Evolutionary conservation across 2,329 filamentous ascomycete genomes (phyloP), one percentile per base, ranked within the genome.

Genomic region (Polychaeton citri): DNA sequence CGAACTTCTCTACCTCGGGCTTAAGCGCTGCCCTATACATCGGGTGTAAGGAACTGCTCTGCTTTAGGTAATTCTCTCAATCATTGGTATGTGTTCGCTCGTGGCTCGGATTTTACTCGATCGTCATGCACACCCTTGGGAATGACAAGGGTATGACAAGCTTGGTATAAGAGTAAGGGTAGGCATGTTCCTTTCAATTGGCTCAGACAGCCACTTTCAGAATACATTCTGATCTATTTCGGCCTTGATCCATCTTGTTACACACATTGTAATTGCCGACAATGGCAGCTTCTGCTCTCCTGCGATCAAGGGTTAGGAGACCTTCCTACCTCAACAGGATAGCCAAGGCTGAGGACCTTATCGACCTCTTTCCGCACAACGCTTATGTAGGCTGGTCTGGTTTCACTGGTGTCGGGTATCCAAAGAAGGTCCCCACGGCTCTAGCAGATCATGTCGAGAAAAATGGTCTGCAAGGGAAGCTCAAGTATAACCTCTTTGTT

Each of bases 331-430:
- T 92, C 38, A 78, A 76, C 51, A 92, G 88, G 69, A 67, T 93
- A 40, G 76, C 79, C 49, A 76, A 76, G 50, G 75, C 85, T 24
- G 75, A 90, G 59, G 84, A 92, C 57, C 61, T 92, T 44, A 70
- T 93, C 41, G 70, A 81, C 44, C 71, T 82, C 48, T 93, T 93
- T 52, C 85, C 85, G 45, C 74, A 90, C 66, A 79, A 78, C 54
- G 63, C 81, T n/a, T 90, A 90, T 60, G 74, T 93, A 50, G 86
- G 85, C 52, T 93, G 85, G 85, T 85, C 78, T 44, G 85, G 85
- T 21, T 93, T 93, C 62, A 93, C 85, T 9, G 85, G 84, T 50
- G 84, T 92, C 36, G 51, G 51, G 15, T 50, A 50, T 32, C 50
- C 46, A 46, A 87, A 81, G 61, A 90, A 82, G 62, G 76, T 90